Evolutionary conservation across 2,329 filamentous ascomycete genomes (phyloP).

Genomic region (Whalleya microplaca): DNA sequence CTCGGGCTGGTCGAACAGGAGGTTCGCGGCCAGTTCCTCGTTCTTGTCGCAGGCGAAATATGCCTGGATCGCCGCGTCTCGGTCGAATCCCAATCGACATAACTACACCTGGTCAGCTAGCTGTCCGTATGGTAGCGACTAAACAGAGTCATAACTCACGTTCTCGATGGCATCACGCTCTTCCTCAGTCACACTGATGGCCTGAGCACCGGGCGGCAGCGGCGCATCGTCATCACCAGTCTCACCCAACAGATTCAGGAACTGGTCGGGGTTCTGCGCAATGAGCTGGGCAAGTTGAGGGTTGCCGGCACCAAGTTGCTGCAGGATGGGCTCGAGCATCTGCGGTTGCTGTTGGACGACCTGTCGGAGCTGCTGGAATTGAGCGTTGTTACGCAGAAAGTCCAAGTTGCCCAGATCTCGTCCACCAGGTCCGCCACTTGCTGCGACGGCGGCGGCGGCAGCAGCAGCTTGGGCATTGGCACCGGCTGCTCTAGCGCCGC

Average conservation of each 20-base stretch:
- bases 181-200: constrained; percentile 91
- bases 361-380: constrained; percentile 97
- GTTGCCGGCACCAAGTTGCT: constrained; percentile 94
- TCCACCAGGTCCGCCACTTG: constrained; percentile 49
- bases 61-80: constrained; percentile 92
- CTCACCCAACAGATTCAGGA: constrained; percentile 87
- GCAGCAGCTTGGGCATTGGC: constrained; percentile 47
- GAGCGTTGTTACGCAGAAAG: constrained; percentile 91
- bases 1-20: constrained; percentile 95
- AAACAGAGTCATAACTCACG: constrained; percentile 56
- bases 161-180: constrained; percentile 97
- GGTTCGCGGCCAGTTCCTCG: constrained; percentile 96
- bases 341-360: constrained; percentile 96
- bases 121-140: constrained; percentile 9
- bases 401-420: constrained; percentile 76
- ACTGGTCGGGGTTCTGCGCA: constrained; percentile 88
- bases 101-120: constrained; percentile 56
- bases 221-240: constrained; percentile 82
- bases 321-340: constrained; percentile 97
- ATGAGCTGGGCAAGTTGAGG: constrained; percentile 93
- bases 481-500: constrained; percentile 46
- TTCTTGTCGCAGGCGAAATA: constrained; percentile 99
- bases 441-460: constrained; percentile 53
- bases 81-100: constrained; percentile 89
- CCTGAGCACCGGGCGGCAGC: constrained; percentile 84